phyloP scores from a whole-genome alignment of 148 eudicot genomes.

The Heliamphora exappendiculata region DNA sequence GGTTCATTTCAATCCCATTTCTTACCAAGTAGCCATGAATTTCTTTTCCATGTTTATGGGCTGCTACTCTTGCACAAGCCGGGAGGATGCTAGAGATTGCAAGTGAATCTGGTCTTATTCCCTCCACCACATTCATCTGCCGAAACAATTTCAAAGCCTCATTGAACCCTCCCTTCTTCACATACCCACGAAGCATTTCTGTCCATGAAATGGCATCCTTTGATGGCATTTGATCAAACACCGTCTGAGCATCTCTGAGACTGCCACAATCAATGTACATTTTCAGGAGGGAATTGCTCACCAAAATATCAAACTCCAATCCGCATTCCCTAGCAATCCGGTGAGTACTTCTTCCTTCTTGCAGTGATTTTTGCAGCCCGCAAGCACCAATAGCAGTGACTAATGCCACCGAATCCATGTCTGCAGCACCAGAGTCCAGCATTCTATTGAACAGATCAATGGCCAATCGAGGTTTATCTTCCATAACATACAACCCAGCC shows the following conservation, averaged over 20 bases:
- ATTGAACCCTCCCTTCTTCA: constrained; percentile 56
- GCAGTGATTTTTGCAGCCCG: constrained; percentile 33
- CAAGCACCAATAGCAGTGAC: constrained; percentile 52
- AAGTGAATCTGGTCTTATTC: constrained; percentile 42
- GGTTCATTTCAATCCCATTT: constrained; percentile 40
- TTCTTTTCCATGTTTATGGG: constrained; percentile 67
- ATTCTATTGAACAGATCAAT: constrained; percentile 45
- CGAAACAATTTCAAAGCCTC: constrained; percentile 64
- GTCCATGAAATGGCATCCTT: constrained; percentile 72
- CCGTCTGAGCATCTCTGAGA: constrained; percentile 36
- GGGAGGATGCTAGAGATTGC: constrained; percentile 53
- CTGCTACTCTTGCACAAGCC: constrained; percentile 68
- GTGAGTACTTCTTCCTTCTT: constrained; percentile 47
- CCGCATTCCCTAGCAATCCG: constrained; percentile 41
- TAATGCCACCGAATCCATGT: constrained; percentile 44
- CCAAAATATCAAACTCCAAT: constrained; percentile 45
- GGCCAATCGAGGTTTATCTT: constrained; percentile 40
- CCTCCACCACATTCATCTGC: constrained; percentile 39
- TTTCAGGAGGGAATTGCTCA: constrained; percentile 53
- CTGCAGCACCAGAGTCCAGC: constrained; percentile 25
- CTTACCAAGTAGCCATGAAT: constrained; percentile 55
- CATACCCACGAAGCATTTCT: constrained; percentile 59
- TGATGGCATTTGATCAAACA: constrained; percentile 47
- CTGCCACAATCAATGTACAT: constrained; percentile 67
- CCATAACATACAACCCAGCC: constrained; percentile 38